A percentile compares a stretch with the other conserved stretches of the same genome.
These are phyloP conservation scores for Sordariomycetes sp. DNA, from an alignment of 2,329 filamentous ascomycete genomes.

Conservation along the genomic window DNA sequence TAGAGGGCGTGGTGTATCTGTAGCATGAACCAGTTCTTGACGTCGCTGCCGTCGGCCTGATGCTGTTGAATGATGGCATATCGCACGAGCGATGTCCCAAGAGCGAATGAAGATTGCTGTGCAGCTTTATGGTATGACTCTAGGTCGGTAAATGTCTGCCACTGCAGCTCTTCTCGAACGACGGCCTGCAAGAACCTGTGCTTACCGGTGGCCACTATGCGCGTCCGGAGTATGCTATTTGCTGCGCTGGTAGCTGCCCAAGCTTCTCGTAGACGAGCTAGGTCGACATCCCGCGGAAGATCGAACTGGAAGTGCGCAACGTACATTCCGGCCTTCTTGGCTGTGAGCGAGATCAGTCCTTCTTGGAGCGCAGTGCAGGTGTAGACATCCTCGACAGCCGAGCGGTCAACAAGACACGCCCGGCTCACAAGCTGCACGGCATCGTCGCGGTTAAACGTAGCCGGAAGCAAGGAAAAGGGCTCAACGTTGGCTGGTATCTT, in stretches of 20 bases:
- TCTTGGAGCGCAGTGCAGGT: conserved; percentile 40
- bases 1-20: conserved; percentile 31
- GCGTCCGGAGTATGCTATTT: conserved; percentile 9
- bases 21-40: background rate
- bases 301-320: conserved; percentile 8
- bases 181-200: background rate
- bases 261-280: conserved; percentile 5
- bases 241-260: conserved; percentile 9
- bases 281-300: conserved; percentile 5
- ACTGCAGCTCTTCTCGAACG: background rate
- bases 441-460: no score
- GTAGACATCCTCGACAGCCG: conserved; percentile 40
- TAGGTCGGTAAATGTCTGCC: no score
- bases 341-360: conserved; percentile 35
- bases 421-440: no score
- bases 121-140: no score
- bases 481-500: no score
- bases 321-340: conserved; percentile 16
- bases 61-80: background rate
- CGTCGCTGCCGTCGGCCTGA: no score
- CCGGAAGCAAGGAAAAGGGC: no score
- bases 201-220: conserved; percentile 6
- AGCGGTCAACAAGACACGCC: no score
- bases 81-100: background rate
- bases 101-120: no score